These are phyloP conservation scores for Cercis canadensis DNA, from an alignment of 306 rosid genomes.

Conservation along the genomic window DNA sequence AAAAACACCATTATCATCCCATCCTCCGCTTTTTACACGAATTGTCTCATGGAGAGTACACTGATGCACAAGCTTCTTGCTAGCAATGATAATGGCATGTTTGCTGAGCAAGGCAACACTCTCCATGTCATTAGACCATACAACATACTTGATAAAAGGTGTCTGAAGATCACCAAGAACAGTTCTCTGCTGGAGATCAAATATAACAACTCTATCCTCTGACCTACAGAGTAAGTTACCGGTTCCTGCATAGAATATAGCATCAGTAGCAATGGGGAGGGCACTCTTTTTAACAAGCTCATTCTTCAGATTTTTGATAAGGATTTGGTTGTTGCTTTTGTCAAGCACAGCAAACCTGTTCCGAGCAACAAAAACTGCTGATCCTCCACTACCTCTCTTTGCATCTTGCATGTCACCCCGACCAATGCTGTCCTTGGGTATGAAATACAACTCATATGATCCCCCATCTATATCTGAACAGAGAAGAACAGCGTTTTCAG, in stretches of 20 bases:
- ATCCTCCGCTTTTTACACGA: slow-evolving; percentile 93
- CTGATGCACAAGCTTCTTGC: slow-evolving; percentile 86
- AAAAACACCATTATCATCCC: slow-evolving; percentile 97
- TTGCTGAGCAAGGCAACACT: slow-evolving; percentile 93
- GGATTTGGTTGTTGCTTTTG: slow-evolving; percentile 73
- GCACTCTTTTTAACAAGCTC: slow-evolving; percentile 74
- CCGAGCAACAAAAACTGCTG: slow-evolving; percentile 91
- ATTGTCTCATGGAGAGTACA: slow-evolving; percentile 97
- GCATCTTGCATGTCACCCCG: slow-evolving; percentile 90
- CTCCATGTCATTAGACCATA: slow-evolving; percentile 92
- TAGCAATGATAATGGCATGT: slow-evolving; percentile 86
- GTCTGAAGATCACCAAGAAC: slow-evolving; percentile 85
- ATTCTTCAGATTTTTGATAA: slow-evolving; percentile 73
- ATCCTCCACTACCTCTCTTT: slow-evolving; percentile 90
- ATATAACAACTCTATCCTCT: slow-evolving; percentile 82
- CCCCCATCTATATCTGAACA: slow-evolving; percentile 94
- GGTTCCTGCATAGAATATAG: slow-evolving; percentile 90
- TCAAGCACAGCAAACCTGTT: slow-evolving; percentile 94
- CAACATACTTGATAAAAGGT: slow-evolving; percentile 82
- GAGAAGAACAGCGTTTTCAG: slow-evolving; percentile 88
- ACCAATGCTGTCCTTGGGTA: slow-evolving; percentile 75
- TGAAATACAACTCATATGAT: slow-evolving; percentile 81
- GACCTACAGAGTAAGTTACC: slow-evolving; percentile 85
- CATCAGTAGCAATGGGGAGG: slow-evolving; percentile 78
- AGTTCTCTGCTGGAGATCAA: slow-evolving; percentile 82